These are phyloP conservation scores for Podospora comata DNA, from an alignment of 495 filamentous ascomycete genomes.

Conservation along the genomic window DNA sequence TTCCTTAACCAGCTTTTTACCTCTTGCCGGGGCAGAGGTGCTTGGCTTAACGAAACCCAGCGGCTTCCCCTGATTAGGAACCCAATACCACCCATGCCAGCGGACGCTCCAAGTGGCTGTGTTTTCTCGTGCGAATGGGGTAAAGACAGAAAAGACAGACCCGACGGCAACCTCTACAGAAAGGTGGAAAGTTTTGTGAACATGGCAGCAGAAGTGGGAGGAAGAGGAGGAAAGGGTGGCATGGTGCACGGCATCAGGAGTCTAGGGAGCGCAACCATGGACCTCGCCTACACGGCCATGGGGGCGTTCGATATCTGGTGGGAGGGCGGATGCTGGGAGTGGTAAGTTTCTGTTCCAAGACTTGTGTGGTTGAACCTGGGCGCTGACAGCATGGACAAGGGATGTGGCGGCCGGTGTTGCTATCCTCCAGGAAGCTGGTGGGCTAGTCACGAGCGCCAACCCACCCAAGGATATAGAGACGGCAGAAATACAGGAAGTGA, in stretches of 20 bases:
- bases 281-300: conserved; percentile 68
- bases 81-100: conserved; percentile 57
- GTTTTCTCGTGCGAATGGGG: conserved; percentile 71
- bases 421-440: conserved; percentile 70
- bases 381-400: conserved; percentile 31
- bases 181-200: conserved; percentile 70
- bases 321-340: conserved; percentile 84
- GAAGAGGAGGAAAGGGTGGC: conserved; percentile 59
- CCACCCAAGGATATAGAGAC: conserved; percentile 55
- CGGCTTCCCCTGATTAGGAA: conserved; percentile 56
- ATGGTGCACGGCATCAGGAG: conserved; percentile 79
- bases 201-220: conserved; percentile 61
- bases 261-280: conserved; percentile 69
- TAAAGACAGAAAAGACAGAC: conserved; percentile 61
- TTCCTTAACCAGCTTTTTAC: conserved; percentile 64
- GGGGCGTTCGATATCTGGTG: conserved; percentile 76
- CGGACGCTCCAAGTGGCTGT: conserved; percentile 61
- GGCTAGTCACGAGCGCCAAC: conserved; percentile 64
- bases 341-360: conserved; percentile 31
- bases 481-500: conserved; percentile 54
- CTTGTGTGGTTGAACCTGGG: not conserved
- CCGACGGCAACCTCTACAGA: conserved; percentile 59
- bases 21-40: conserved; percentile 56
- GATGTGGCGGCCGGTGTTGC: conserved; percentile 81
- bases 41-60: conserved; percentile 62